phyloP scores from a whole-genome alignment of 208 protist species.

The Wallacemonas sp. region DNA sequence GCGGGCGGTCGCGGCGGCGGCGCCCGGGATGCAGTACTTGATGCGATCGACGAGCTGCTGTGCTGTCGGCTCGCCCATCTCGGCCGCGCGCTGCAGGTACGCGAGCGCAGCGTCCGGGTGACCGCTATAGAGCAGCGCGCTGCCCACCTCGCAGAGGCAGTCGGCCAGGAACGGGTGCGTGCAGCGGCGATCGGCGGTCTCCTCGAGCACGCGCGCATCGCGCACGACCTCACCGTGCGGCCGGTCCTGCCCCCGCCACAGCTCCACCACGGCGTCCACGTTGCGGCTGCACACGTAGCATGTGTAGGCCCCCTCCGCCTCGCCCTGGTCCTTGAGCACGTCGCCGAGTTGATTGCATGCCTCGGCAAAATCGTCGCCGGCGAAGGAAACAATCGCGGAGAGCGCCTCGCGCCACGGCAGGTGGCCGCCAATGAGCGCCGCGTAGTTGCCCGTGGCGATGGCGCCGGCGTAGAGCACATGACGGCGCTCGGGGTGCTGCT shows the following conservation, averaged over 20 bases:
- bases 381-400: conserved; percentile 67
- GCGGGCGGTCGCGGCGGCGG: conserved; percentile 14
- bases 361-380: conserved; percentile 67
- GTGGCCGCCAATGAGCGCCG: conserved; percentile 35
- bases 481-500: conserved; percentile 43
- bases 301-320: conserved; percentile 69
- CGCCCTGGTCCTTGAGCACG: conserved; percentile 38
- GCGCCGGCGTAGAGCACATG: conserved; percentile 72
- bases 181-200: conserved; percentile 49
- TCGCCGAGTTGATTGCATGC: conserved; percentile 68
- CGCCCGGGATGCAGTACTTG: conserved; percentile 41
- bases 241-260: conserved; percentile 53
- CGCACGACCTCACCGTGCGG: conserved; percentile 54
- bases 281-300: conserved; percentile 82
- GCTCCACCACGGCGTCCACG: conserved; percentile 66
- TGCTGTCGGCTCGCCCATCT: conserved; percentile 53
- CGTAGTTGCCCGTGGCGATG: conserved; percentile 70
- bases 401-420: conserved; percentile 81
- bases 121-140: conserved; percentile 48
- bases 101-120: conserved; percentile 42
- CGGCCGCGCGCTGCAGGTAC: conserved; percentile 62
- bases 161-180: conserved; percentile 50
- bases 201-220: conserved; percentile 67
- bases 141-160: conserved; percentile 59
- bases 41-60: conserved; percentile 69